Percentiles rank a stretch among this genome's conserved stretches.
Conservation (phyloP, 1,139 yeast genomes). For the Pichia sp. region DNA sequence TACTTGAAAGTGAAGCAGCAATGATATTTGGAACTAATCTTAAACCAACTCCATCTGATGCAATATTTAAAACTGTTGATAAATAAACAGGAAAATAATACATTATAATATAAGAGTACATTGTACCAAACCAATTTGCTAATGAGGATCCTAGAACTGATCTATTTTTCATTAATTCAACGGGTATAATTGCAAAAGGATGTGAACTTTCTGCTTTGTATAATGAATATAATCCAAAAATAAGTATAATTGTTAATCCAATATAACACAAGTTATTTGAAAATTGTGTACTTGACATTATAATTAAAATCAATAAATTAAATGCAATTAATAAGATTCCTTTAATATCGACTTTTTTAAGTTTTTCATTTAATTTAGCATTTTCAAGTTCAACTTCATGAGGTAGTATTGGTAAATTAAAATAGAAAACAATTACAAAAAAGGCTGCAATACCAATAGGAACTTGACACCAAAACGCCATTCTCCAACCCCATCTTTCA, state of each 20-base stretch:
- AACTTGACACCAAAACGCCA: conserved; percentile 52
- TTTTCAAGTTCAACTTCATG: conserved; percentile 29
- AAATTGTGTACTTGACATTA: conserved; percentile 61
- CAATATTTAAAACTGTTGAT: conserved; percentile 28
- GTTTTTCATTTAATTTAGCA: conserved; percentile 33
- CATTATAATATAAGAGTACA: conserved; percentile 30
- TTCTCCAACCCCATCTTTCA: conserved; percentile 75
- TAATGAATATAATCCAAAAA: conserved; percentile 20
- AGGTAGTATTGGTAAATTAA: conserved; percentile 31
- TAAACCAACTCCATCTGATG: conserved; percentile 32
- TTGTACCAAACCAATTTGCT: conserved; percentile 37
- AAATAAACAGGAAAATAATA: conserved; percentile 33
- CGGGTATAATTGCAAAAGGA: conserved; percentile 33
- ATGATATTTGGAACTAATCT: conserved; percentile 35
- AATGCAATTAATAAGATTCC: conserved; percentile 61
- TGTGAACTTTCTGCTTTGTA: conserved; percentile 29
- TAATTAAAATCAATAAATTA: conserved; percentile 37
- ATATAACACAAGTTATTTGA: conserved; percentile 33
- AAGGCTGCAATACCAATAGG: conserved; percentile 59
- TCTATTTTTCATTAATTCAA: conserved; percentile 30
- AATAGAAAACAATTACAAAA: conserved; percentile 31
- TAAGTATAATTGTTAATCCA: conserved; percentile 8
- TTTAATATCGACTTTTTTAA: conserved; percentile 60
- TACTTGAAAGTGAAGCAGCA: conserved; percentile 29
- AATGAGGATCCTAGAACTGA: conserved; percentile 34